Evolutionary conservation across 345 rosid genomes (phyloP), one percentile per base, ranked within the genome.

Genomic region (Trapa bicornis): DNA sequence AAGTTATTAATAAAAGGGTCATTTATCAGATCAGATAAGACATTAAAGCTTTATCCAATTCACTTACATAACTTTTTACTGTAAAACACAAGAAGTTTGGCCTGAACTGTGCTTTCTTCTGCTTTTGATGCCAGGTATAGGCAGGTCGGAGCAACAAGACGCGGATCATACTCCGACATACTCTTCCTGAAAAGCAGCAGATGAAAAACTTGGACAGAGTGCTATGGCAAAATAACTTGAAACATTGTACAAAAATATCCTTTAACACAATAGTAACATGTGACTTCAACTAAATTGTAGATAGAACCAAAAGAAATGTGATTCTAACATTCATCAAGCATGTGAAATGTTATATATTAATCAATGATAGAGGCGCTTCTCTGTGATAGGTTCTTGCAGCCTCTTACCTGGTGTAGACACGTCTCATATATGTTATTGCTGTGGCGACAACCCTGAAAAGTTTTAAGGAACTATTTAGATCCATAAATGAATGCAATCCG

Each of bases 81-180:
- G 83, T 76, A 94, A 75, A 86, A 94, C 58, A 73, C 83, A 71
- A 91, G 87, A 57, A 85, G 75, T 66, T 83, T 86, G 75, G 96
- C 97, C 78, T 86, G 99, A 70, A 91, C 84, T 5, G 89, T 88
- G 89, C 97, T 87, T 82, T 94, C 99, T 81, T 94, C 99, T 71
- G 96, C 99, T 80, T 91, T 94, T 41, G 97, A 84, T 58, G 99
- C 99, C 85, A 94, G 80, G 76, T 91, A 94, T 80, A 94, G 84
- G 85, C 99, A 94, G 57, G 91, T 79, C 12, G 99, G 97, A 75
- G 96, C 95, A 56, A 91, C 97, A 73, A 89, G 91, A 15, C 94
- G 82, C 36, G 99, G 99, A 79, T 94, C 99, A 68, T 87, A 91
- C 65, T 91, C 96, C 17, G 88, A 78, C 88, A 94, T 80, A 69